Conservation (phyloP, 2,329 filamentous ascomycete species). For the Cytospora chrysosperma region DNA sequence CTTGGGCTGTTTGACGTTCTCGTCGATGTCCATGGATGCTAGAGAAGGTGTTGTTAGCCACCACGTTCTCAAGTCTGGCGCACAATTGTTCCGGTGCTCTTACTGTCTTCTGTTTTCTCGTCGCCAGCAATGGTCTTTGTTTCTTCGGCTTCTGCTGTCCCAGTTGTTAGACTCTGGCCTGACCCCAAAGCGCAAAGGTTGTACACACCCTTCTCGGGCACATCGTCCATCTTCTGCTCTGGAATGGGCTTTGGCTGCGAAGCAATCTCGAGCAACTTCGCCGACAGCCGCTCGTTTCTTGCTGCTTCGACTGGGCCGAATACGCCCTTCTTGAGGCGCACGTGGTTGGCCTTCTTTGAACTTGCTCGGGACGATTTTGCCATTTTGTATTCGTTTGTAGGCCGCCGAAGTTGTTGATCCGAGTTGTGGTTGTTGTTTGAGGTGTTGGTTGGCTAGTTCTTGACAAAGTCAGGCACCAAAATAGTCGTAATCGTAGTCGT, state of each 20-base stretch:
- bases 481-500: background rate
- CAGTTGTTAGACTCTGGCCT: background rate
- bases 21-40: conserved; percentile 59
- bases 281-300: conserved; percentile 77
- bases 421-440: background rate
- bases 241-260: conserved; percentile 68
- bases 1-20: conserved; percentile 38
- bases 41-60: background rate
- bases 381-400: conserved; percentile 51
- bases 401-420: background rate
- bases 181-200: background rate
- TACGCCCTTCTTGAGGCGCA: conserved; percentile 73
- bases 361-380: conserved; percentile 84
- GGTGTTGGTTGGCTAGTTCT: background rate
- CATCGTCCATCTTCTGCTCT: conserved; percentile 41
- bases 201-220: conserved; percentile 47
- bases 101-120: conserved; percentile 32
- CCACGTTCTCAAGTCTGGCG: background rate
- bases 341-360: conserved; percentile 78
- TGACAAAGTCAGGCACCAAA: background rate
- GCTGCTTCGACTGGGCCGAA: conserved; percentile 82
- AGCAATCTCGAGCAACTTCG: conserved; percentile 79
- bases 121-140: conserved; percentile 32
- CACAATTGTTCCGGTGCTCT: conserved; percentile 24
- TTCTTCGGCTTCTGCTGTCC: conserved; percentile 28